These are phyloP conservation scores for Diversispora eburnea DNA, from an alignment of 192 early-diverging fungal genomes.

Conservation along the genomic window DNA sequence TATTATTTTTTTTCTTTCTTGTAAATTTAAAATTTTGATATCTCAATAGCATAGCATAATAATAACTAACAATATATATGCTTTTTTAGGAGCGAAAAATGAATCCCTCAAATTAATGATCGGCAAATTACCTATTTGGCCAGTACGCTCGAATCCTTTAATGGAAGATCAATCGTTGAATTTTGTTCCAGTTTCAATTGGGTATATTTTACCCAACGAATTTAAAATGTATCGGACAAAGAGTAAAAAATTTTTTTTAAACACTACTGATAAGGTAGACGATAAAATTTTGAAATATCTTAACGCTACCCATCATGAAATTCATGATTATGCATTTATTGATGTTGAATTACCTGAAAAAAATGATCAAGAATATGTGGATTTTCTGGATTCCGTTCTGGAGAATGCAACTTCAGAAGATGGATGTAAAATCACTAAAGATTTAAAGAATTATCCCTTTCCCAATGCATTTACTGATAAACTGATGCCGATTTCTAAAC, in stretches of 20 bases:
- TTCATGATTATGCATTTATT: not conserved
- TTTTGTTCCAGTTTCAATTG: not conserved
- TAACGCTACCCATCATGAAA: not conserved
- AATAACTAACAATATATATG: too few relatives aligned
- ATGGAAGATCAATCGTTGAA: not conserved
- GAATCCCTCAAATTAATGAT: not conserved
- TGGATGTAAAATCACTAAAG: not conserved
- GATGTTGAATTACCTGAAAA: constrained; percentile 3
- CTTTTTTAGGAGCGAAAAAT: not conserved
- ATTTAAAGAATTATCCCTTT: not conserved
- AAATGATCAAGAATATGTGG: not conserved
- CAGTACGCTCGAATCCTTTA: not conserved
- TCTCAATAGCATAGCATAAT: too few relatives aligned
- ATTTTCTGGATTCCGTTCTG: not conserved
- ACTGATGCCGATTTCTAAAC: too few relatives aligned
- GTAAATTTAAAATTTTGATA: too few relatives aligned
- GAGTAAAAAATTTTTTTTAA: not conserved
- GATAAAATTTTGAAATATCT: not conserved
- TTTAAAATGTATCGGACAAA: not conserved
- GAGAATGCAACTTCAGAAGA: too few relatives aligned
- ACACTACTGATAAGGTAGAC: not conserved
- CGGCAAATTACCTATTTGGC: not conserved
- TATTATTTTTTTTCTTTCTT: too few relatives aligned
- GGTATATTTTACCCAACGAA: not conserved
- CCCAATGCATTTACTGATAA: not conserved